Base-by-base conservation (phyloP, 2,329 filamentous ascomycete species). In the Cercospora sojina region DNA sequence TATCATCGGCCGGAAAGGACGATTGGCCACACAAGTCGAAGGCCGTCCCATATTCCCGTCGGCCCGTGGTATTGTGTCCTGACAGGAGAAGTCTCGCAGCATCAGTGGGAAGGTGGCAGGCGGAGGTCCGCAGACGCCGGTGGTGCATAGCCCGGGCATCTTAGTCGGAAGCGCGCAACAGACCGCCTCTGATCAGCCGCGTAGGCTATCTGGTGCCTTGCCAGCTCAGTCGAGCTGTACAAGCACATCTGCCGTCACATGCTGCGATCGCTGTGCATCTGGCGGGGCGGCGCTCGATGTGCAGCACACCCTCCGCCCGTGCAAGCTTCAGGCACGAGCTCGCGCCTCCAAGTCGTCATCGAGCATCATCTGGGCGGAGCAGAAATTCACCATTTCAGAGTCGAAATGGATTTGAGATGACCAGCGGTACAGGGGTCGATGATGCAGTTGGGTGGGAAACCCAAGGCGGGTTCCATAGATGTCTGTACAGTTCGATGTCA, bases 291-390 rank as follows among this genome's bases (percentile, higher is more conserved):
- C 20, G 27, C 47, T 12, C 32, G 25, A 32, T 31, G 32, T 29
- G 53, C 53, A 56, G 53, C 53, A 56, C 53, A 56, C 53, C 53
- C 53, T 55, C 51, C 6, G 18, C 27, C 51, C 3, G 51, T 55
- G 51, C 13, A 55, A 55, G 51, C 51, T 55, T 23, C 53, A 29
- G 53, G 53, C 25, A 56, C 53, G 53, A 35, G 53, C 53, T 57
- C 53, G 13, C 53, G 53, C 53, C 27, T 32, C 53, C 10, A 35
- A 32, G 18, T 32, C 53, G 53, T 57, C 53, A 57, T 57, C 31
- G 27, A 57, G 53, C 53, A 57, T 57, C 53, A 57, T 29, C 29
- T 12, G n/a, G n/a, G 29, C 12, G 18, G 20, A 27, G 18, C 47
- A 51, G 18, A 25, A 16, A 25, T 27, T 23, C 16, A 49, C 41